Evolutionary conservation across 805 yeast genomes (phyloP), one percentile per base, ranked within the genome.

Genomic region (Candida pseudoglaebosa): DNA sequence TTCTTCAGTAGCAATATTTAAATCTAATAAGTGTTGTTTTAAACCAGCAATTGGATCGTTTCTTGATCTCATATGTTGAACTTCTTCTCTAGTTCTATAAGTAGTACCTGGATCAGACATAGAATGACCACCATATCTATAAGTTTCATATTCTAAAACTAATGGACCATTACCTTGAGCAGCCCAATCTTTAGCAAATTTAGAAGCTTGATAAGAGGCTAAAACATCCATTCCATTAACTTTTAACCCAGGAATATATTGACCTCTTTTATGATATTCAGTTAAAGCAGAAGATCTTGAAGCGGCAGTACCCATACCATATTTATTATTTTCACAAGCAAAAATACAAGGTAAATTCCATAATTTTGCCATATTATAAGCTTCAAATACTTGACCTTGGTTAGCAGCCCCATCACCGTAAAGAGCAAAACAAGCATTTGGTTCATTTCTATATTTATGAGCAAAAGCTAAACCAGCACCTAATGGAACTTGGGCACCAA

Each of bases 51-150:
- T 88, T 55, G 98, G 97, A 68, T 93, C 99, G 66, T 85, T 89
- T 77, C 88, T 85, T 32, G 98, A 88, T 77, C 99, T 86, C 97
- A 93, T 90, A 76, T 91, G 91, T 75, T 90, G 97, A 54, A 93
- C 93, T 76, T 93, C 99, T 74, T 93, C 99, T 77, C 99, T 90
- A 62, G 99, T 93, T 81, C 99, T 85, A 83, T 93, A 93, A 52
- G 99, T 93, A 67, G 99, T 93, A 78, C 99, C 99, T 59, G 99
- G 99, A 73, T 93, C 99, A 53, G 98, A 91, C 98, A 93, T 93
- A 54, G 99, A 93, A 81, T 93, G 99, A 68, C 99, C 99, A 76
- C 98, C 98, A 67, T 93, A 93, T 78, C 99, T 85, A 75, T 93
- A 93, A 55, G 99, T 93, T 75, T 90, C 97, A 71, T 84, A 93